Base-by-base conservation (phyloP, 2,329 filamentous ascomycete genomes). In the Sclerotinia minor region DNA sequence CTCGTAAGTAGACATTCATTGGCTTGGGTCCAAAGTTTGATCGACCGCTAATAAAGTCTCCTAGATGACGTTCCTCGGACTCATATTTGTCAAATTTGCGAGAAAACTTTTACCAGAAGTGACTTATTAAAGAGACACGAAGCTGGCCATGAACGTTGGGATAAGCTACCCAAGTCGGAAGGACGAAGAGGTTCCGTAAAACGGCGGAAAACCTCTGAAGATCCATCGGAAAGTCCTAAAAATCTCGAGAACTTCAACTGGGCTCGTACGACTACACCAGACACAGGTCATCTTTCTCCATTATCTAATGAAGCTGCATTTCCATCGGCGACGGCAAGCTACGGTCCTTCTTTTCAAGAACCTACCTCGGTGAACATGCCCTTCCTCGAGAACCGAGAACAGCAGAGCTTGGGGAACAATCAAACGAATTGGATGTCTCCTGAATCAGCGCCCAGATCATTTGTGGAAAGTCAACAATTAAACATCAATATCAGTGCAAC, bases 41-140 rank as follows among this genome's bases (percentile, higher is more conserved):
- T 50, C 17, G 29, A 49, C 45, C 58, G 44, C 68, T 68, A 38
- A 70, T 50, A 44, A 26, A n/a, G 24, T 26, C 11, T 32, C 21
- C 35, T 58, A 73, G 68, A 73, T 50, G 64, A 69, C 67, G 60
- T 69, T 24, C 58, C 67, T 24, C 58, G 67, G 13, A 69, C 72
- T 21, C 72, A 74, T 65, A 66, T 65, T 24, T 75, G 73, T 57
- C 52, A 60, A 52, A 72, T 72, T 67, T 75, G 73, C 41, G 68
- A 69, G 15, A 75, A 73, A 59, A 71, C 69, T 1, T 74, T 75
- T 47, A 74, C 72, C 1, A 69, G 73, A 38, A 75, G 72, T 55
- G 73, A 75, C 38, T 63, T 75, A 19, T 49, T 75, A 15, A 71
- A 71, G 35, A 67, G 73, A 7, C 73, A 75, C 65, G 69, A 73